These are phyloP conservation scores for Tirmania nivea DNA, from an alignment of 495 filamentous ascomycete species.

Conservation along the genomic window DNA sequence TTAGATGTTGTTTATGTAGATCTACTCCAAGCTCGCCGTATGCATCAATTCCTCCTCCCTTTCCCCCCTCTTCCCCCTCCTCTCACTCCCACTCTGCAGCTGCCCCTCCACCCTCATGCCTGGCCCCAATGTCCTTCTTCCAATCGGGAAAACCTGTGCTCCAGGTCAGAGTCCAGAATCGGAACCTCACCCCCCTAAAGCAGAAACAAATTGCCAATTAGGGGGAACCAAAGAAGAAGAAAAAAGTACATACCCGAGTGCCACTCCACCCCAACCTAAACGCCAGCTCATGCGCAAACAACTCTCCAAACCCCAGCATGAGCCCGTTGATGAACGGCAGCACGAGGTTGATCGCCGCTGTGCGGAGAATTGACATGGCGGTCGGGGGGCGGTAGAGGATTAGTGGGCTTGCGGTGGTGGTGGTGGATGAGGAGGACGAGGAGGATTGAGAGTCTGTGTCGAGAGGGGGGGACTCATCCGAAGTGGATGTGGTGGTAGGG, in stretches of 20 bases:
- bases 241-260: constrained; percentile 48
- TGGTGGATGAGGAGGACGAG: constrained; percentile 1
- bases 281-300: constrained; percentile 87
- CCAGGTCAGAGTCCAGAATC: too few species aligned
- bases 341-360: constrained; percentile 82
- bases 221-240: neutral
- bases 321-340: constrained; percentile 93
- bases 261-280: constrained; percentile 81
- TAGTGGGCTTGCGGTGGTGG: constrained; percentile 41
- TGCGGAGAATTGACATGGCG: constrained; percentile 59
- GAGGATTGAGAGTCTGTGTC: neutral
- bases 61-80: too few species aligned
- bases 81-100: too few species aligned
- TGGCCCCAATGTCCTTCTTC: constrained; percentile 33
- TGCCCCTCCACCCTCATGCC: constrained; percentile 30
- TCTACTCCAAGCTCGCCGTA: too few species aligned
- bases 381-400: constrained; percentile 81
- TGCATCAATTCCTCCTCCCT: too few species aligned
- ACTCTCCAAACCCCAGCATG: constrained; percentile 93
- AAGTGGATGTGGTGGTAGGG: too few species aligned
- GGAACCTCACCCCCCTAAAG: neutral
- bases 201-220: neutral
- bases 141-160: constrained; percentile 43
- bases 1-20: too few species aligned
- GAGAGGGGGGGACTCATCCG: neutral